Percentiles rank a stretch among this genome's conserved stretches.
phyloP scores from a whole-genome alignment of 2,329 filamentous ascomycete genomes.

The Ramichloridium luteum region DNA sequence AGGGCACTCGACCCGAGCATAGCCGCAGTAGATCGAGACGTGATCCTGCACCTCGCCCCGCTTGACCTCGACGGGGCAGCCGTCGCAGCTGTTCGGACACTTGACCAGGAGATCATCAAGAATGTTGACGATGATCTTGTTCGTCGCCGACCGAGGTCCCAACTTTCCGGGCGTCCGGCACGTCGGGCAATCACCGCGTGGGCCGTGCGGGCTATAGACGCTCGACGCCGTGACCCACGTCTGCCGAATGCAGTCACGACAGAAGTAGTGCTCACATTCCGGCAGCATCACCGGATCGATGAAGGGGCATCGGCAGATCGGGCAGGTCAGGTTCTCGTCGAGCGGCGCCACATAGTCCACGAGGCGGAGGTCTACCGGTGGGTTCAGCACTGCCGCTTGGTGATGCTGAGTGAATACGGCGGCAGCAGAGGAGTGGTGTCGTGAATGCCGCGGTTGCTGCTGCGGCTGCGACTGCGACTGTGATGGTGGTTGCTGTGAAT shows the following conservation, averaged over 20 bases:
- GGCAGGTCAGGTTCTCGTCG: conserved; percentile 50
- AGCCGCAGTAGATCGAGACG: conserved; percentile 48
- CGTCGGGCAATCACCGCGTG: conserved; percentile 39
- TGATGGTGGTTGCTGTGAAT: no score
- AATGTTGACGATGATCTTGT: conserved; percentile 47
- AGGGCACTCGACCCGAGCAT: conserved; percentile 42
- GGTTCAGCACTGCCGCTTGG: no score
- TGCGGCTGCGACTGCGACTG: conserved; percentile 16
- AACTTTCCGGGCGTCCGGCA: conserved; percentile 39
- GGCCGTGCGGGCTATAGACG: conserved; percentile 22
- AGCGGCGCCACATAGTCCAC: conserved; percentile 46
- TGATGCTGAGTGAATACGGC: no score
- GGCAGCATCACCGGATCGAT: conserved; percentile 44
- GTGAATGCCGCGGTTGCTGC: no score
- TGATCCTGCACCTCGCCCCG: conserved; percentile 47
- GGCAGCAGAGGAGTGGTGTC: no score
- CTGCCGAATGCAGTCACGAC: conserved; percentile 43
- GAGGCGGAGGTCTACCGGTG: conserved; percentile 41
- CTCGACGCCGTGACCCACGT: conserved; percentile 29
- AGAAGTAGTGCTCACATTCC: conserved; percentile 53
- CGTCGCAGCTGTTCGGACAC: conserved; percentile 43
- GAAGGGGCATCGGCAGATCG: conserved; percentile 53
- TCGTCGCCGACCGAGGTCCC: conserved; percentile 26
- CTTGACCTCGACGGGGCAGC: conserved; percentile 42
- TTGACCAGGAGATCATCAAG: conserved; percentile 48